phyloP scores from a whole-genome alignment of 202 grass and related monocot genomes.

The Panicum virgatum region DNA sequence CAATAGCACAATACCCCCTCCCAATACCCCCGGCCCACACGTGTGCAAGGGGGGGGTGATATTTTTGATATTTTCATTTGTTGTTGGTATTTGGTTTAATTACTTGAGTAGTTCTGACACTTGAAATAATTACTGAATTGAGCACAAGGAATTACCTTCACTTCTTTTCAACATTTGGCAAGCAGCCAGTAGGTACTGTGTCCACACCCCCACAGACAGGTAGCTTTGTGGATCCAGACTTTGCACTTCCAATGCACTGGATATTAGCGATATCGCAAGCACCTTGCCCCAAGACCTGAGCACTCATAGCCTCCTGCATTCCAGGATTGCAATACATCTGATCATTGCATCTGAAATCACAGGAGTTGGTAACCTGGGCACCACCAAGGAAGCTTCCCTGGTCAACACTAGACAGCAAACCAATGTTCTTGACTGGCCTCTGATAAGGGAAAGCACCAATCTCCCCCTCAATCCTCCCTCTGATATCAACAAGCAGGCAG shows the following conservation, averaged over 20 bases:
- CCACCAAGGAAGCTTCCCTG: constrained; percentile 43
- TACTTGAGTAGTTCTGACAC: background rate
- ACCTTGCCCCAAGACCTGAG: constrained; percentile 51
- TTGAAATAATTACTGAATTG: background rate
- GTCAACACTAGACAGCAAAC: constrained; percentile 37
- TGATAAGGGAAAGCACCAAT: constrained; percentile 88
- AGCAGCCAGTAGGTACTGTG: constrained; percentile 44
- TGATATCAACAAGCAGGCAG: constrained; percentile 87
- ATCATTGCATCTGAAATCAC: constrained; percentile 77
- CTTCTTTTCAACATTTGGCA: constrained; percentile 58
- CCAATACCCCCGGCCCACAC: background rate
- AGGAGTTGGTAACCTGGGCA: constrained; percentile 63
- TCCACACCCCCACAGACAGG: constrained; percentile 47
- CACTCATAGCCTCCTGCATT: constrained; percentile 48
- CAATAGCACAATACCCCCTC: background rate
- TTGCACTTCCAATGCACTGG: constrained; percentile 54
- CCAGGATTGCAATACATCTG: constrained; percentile 75
- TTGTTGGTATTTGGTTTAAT: too few species aligned
- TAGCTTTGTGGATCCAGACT: constrained; percentile 59
- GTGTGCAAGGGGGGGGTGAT: too few species aligned
- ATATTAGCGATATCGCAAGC: constrained; percentile 49
- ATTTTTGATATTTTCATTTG: too few species aligned
- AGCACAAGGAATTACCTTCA: constrained; percentile 56
- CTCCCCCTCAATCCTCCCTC: constrained; percentile 95
- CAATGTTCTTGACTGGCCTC: constrained; percentile 38